phyloP scores from a whole-genome alignment of 768 basidiomycete genomes.

The Trametes elegans region DNA sequence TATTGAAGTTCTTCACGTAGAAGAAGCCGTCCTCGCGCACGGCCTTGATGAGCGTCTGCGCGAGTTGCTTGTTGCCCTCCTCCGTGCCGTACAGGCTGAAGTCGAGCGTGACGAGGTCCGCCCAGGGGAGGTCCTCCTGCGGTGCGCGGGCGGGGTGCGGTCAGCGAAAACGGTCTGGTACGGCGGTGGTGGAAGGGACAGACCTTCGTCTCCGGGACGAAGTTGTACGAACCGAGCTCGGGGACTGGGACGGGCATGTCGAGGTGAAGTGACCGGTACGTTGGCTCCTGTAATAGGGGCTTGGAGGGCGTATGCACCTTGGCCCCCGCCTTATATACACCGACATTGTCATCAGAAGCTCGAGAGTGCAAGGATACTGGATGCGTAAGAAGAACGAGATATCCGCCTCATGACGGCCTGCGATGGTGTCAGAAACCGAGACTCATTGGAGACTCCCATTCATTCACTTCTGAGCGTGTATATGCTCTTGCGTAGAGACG shows the following conservation, averaged over 20 bases:
- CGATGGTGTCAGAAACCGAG: not conserved
- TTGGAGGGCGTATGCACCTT: not conserved
- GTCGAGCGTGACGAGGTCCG: conserved; percentile 47
- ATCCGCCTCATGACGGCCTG: conserved; percentile 1
- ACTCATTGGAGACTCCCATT: too few species aligned
- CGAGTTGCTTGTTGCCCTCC: conserved; percentile 42
- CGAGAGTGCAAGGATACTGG: not conserved
- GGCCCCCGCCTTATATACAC: not conserved
- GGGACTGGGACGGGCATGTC: conserved; percentile 37
- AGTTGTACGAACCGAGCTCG: conserved; percentile 38
- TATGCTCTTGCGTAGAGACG: not conserved
- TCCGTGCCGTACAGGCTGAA: conserved; percentile 38
- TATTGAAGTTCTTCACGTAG: conserved; percentile 51
- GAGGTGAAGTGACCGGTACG: not conserved
- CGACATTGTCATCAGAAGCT: not conserved
- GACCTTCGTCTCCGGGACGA: conserved; percentile 42
- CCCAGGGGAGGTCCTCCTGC: conserved; percentile 49
- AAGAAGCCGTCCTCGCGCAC: conserved; percentile 50
- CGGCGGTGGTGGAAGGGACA: too few species aligned
- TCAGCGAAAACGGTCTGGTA: not conserved
- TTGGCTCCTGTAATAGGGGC: not conserved
- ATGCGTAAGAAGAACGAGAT: conserved; percentile 7
- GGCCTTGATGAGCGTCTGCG: conserved; percentile 41
- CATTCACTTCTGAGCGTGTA: not conserved
- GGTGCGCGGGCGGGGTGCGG: not conserved